These are phyloP conservation scores for Trichoderma sp. DNA, from an alignment of 2,329 filamentous ascomycete species.

Conservation along the genomic window DNA sequence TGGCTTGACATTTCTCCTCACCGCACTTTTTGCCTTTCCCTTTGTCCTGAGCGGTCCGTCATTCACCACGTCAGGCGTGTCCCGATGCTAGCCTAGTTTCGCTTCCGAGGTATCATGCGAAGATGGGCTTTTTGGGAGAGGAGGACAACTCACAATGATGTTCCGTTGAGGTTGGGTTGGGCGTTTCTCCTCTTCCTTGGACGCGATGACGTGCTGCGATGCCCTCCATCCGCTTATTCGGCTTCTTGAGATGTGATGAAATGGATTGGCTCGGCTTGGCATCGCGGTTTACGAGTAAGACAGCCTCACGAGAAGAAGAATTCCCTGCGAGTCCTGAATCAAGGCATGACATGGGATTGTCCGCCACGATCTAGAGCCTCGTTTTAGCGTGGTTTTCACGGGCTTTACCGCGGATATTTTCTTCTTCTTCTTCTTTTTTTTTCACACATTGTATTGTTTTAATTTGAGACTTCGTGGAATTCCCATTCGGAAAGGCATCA, in stretches of 20 bases:
- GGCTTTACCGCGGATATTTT: background rate
- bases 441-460: background rate
- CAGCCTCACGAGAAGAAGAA: background rate
- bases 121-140: constrained; percentile 17
- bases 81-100: constrained; percentile 22
- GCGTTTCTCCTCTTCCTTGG: background rate
- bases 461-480: background rate
- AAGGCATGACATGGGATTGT: background rate
- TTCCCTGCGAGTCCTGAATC: background rate
- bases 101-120: constrained; percentile 16
- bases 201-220: constrained; percentile 10
- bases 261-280: background rate
- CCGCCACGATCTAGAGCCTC: background rate
- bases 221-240: constrained; percentile 5
- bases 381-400: background rate
- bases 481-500: background rate
- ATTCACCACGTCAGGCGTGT: constrained; percentile 4
- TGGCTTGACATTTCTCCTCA: constrained; percentile 17
- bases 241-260: constrained; percentile 12
- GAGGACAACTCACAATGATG: background rate
- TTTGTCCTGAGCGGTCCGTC: background rate
- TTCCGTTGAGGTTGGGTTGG: background rate
- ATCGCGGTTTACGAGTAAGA: background rate
- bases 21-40: constrained; percentile 19
- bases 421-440: background rate